Base-by-base conservation (phyloP, 768 basidiomycete genomes). In the Baorangia bicolor region DNA sequence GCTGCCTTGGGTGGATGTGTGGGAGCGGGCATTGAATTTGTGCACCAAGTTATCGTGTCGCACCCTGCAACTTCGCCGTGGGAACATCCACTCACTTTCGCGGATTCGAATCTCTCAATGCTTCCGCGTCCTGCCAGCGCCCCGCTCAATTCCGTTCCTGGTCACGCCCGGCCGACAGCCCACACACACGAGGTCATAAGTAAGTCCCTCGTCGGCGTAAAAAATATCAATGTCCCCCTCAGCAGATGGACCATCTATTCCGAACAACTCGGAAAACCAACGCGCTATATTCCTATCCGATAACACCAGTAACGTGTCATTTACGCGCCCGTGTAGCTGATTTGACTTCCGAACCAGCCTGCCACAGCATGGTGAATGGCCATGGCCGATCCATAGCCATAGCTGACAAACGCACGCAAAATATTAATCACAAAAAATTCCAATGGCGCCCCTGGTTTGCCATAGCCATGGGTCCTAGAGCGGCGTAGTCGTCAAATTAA, bases 1-100 rank as follows among this genome's bases (percentile, higher is more conserved):
- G 33, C 53, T 58, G 55, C 60, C 65, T 69, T 63, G 64, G 56
- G 59, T 68, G 72, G 61, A 72, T 73, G 72, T 72, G 70, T 72
- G 70, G 72, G 70, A 72, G 70, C 70, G 70, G 70, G 70, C 72
- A 66, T 72, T 72, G 70, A 72, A 71, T 57, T 73, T 73, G 70
- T 48, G 70, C 70, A 72, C 70, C 68, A 61, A 73, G 72, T 72
- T 72, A 71, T 71, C 71, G 70, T 73, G 70, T 71, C 64, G 67
- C 65, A 63, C 65, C 63, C 57, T 57, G 56, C 63, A 23, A 41
- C 67, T 71, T 71, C 71, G 2, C 49, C 70, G 70, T 72, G 70
- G 55, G 70, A 72, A 66, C 7, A 30, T 48, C 16, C 14, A 14
- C 37, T 40, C 52, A 68, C 55, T 55, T 72, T 73, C 70, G 70